Evolutionary conservation across 1,284 basidiomycete genomes (phyloP).

Genomic region (Leccinum griseonigrum): DNA sequence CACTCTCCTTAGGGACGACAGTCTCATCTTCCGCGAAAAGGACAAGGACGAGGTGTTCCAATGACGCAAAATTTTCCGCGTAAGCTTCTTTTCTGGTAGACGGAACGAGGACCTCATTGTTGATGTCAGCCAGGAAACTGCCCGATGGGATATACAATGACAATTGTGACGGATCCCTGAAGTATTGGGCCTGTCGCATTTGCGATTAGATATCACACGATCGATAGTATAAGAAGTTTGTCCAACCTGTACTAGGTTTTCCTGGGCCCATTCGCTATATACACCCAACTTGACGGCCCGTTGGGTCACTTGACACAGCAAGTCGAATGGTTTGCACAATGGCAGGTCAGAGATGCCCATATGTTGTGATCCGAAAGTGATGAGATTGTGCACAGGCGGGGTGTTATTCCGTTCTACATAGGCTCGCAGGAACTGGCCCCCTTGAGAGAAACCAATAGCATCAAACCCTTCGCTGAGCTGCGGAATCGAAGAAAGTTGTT

Average conservation of each 20-base stretch:
- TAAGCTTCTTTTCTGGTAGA: slow-evolving; percentile 58
- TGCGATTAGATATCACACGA: slow-evolving; percentile 3
- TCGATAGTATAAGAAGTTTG: not conserved
- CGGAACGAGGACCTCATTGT: slow-evolving; percentile 57
- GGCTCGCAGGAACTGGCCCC: slow-evolving; percentile 89
- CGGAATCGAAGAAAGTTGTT: slow-evolving; percentile 65
- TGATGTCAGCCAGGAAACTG: slow-evolving; percentile 70
- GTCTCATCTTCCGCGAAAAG: slow-evolving; percentile 72
- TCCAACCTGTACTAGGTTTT: slow-evolving; percentile 73
- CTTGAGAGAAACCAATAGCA: slow-evolving; percentile 92
- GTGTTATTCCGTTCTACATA: slow-evolving; percentile 85
- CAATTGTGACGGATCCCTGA: slow-evolving; percentile 79
- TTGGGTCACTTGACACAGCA: slow-evolving; percentile 76
- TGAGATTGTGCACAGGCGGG: slow-evolving; percentile 79
- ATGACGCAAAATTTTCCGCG: slow-evolving; percentile 52
- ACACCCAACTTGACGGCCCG: slow-evolving; percentile 72
- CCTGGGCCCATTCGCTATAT: slow-evolving; percentile 82
- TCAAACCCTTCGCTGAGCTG: slow-evolving; percentile 82
- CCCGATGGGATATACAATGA: slow-evolving; percentile 70
- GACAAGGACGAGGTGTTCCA: slow-evolving; percentile 63
- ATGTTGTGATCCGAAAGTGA: slow-evolving; percentile 86
- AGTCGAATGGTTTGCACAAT: slow-evolving; percentile 63
- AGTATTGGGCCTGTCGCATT: slow-evolving; percentile 83
- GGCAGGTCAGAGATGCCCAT: slow-evolving; percentile 87
- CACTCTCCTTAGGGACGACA: slow-evolving; percentile 77